phyloP scores from a whole-genome alignment of 1,284 basidiomycete species.

The Ustilago lituana region DNA sequence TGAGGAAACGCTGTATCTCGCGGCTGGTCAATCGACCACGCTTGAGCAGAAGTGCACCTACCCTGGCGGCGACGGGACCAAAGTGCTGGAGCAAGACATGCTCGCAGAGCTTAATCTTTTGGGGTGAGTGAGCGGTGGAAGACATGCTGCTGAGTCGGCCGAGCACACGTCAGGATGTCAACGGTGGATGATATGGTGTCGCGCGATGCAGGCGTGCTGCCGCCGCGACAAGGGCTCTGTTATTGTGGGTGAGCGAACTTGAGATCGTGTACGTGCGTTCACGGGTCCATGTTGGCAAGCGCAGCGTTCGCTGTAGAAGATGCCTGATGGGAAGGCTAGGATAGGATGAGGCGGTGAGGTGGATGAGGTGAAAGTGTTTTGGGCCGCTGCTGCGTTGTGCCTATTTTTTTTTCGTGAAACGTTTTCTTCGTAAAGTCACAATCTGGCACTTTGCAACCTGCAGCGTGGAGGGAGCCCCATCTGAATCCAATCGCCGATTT shows the following conservation, averaged over 20 bases:
- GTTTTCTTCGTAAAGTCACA: slow-evolving; percentile 34
- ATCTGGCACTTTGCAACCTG: slow-evolving; percentile 2
- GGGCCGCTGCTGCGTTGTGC: neutral
- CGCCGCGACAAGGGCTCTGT: neutral
- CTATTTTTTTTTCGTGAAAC: slow-evolving; percentile 8
- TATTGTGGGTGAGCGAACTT: neutral
- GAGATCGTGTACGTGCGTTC: neutral
- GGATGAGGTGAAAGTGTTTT: slow-evolving; percentile 5
- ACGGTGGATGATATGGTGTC: no score
- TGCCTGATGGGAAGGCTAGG: neutral
- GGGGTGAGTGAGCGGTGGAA: slow-evolving; percentile 50
- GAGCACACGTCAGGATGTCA: no score
- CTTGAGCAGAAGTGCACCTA: slow-evolving; percentile 82
- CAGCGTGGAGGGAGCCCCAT: slow-evolving; percentile 27
- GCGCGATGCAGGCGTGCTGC: no score
- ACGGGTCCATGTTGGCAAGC: slow-evolving; percentile 9
- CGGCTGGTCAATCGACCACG: slow-evolving; percentile 82
- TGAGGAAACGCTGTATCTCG: slow-evolving; percentile 65
- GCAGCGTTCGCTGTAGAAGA: neutral
- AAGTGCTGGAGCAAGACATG: slow-evolving; percentile 82
- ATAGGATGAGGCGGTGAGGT: slow-evolving; percentile 6
- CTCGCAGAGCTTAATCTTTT: slow-evolving; percentile 72
- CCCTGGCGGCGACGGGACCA: slow-evolving; percentile 77
- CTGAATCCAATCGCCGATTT: slow-evolving; percentile 15
- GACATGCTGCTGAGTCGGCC: slow-evolving; percentile 19